Evolutionary conservation across 768 basidiomycete species (phyloP).

Genomic region (Paxillus rubicundulus): DNA sequence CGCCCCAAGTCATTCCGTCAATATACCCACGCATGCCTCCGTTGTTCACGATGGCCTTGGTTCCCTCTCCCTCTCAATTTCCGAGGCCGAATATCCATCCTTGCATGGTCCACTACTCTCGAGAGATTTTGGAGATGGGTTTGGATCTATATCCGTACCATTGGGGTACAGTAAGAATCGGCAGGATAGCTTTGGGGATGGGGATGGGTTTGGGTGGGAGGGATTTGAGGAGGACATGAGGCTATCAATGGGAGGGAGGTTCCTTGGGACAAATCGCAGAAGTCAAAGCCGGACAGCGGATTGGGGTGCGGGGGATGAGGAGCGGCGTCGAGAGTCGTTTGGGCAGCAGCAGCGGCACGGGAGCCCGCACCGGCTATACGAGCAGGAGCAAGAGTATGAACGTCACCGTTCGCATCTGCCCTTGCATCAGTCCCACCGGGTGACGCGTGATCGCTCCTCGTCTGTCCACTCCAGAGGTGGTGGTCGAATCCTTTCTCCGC

Average conservation of each 20-base stretch:
- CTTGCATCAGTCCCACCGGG: no score
- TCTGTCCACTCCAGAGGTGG: not conserved
- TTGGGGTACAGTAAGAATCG: not conserved
- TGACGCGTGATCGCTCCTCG: no score
- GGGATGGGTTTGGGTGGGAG: not conserved
- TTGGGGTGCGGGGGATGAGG: not conserved
- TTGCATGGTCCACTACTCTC: no score
- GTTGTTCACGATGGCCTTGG: no score
- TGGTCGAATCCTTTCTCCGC: not conserved
- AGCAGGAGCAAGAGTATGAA: not conserved
- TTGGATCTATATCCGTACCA: not conserved
- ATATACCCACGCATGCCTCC: no score
- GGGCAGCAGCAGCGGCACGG: not conserved
- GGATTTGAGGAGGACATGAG: not conserved
- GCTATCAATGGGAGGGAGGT: no score
- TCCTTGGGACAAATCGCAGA: not conserved
- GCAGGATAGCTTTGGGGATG: not conserved
- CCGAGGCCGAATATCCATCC: no score
- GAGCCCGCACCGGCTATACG: not conserved
- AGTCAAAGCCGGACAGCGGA: not conserved
- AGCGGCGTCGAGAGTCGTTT: not conserved
- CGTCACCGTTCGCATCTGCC: not conserved
- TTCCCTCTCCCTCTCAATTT: no score
- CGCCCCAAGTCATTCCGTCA: no score
- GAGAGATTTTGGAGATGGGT: not conserved